phyloP scores from a whole-genome alignment of 768 basidiomycete genomes.

The Termitomyces sp. region DNA sequence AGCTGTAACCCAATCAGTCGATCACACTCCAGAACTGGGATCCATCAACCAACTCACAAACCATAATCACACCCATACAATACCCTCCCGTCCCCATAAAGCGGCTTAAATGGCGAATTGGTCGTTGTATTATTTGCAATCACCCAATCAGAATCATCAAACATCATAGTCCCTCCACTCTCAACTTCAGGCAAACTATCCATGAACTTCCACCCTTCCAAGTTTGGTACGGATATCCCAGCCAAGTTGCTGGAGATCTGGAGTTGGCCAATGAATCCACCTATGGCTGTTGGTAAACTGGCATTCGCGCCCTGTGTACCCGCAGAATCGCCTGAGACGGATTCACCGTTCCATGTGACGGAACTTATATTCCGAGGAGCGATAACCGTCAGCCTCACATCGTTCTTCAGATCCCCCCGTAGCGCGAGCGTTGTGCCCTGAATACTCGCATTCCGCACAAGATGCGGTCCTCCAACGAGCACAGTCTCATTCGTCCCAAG shows the following conservation, averaged over 20 bases:
- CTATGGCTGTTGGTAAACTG: conserved; percentile 26
- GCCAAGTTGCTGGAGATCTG: conserved; percentile 22
- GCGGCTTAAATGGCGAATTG: conserved; percentile 65
- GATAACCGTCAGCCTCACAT: conserved; percentile 58
- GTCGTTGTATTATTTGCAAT: conserved; percentile 70
- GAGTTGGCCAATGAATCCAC: conserved; percentile 50
- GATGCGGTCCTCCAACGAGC: conserved; percentile 62
- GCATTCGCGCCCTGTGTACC: neutral
- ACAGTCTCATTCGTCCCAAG: conserved; percentile 70
- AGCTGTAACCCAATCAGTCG: conserved; percentile 40
- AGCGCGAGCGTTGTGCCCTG: conserved; percentile 51
- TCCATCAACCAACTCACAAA: conserved; percentile 48
- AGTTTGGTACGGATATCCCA: conserved; percentile 39
- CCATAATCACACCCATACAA: conserved; percentile 87
- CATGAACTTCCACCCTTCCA: conserved; percentile 70
- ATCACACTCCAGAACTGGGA: neutral
- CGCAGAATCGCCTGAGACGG: conserved; percentile 30
- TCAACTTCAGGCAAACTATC: conserved; percentile 74
- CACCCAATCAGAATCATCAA: conserved; percentile 64
- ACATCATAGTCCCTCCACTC: conserved; percentile 22
- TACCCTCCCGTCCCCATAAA: conserved; percentile 73
- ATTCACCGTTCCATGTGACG: conserved; percentile 74
- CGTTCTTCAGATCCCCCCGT: conserved; percentile 64
- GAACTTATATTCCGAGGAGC: conserved; percentile 48
- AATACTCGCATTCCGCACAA: conserved; percentile 55